These are phyloP conservation scores for Leucocoprinus leucothites DNA, from an alignment of 768 basidiomycete genomes.

Conservation along the genomic window DNA sequence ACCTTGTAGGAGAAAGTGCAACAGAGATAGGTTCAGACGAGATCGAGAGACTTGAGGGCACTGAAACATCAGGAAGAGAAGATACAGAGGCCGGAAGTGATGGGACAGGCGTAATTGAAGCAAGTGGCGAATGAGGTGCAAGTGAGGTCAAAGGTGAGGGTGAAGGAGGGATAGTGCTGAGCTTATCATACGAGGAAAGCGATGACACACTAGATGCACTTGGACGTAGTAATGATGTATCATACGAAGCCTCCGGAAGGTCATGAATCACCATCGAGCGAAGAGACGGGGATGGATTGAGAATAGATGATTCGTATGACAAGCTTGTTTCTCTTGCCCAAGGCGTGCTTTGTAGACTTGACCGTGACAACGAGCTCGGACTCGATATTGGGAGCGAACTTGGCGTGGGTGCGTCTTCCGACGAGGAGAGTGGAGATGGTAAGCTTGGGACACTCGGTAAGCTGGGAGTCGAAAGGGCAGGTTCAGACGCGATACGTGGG, in stretches of 20 bases:
- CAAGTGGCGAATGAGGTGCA: slow-evolving; percentile 26
- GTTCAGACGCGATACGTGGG: not conserved
- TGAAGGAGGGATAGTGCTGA: slow-evolving; percentile 44
- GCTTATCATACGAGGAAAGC: slow-evolving; percentile 35
- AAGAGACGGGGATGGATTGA: slow-evolving; percentile 67
- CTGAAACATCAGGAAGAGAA: slow-evolving; percentile 25
- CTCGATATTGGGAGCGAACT: slow-evolving; percentile 18
- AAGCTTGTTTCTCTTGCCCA: slow-evolving; percentile 66
- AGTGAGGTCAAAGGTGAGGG: slow-evolving; percentile 18
- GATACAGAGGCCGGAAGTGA: slow-evolving; percentile 29
- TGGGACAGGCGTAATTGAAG: slow-evolving; percentile 37
- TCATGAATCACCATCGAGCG: slow-evolving; percentile 54
- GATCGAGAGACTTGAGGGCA: slow-evolving; percentile 33
- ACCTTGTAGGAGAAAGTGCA: not conserved
- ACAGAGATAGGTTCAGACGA: slow-evolving; percentile 14
- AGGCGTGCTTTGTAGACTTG: slow-evolving; percentile 28
- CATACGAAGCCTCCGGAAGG: slow-evolving; percentile 60
- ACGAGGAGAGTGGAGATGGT: slow-evolving; percentile 19
- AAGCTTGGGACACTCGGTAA: slow-evolving; percentile 14
- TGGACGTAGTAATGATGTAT: slow-evolving; percentile 72
- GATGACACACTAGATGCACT: slow-evolving; percentile 52
- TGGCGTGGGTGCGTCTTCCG: slow-evolving; percentile 15
- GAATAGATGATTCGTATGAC: slow-evolving; percentile 76
- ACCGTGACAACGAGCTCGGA: slow-evolving; percentile 19
- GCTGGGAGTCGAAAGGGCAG: slow-evolving; percentile 16